Percentiles rank a stretch among this genome's conserved stretches.
Conservation (phyloP, 306 rosid species). For the Lithocarpus polystachyus region DNA sequence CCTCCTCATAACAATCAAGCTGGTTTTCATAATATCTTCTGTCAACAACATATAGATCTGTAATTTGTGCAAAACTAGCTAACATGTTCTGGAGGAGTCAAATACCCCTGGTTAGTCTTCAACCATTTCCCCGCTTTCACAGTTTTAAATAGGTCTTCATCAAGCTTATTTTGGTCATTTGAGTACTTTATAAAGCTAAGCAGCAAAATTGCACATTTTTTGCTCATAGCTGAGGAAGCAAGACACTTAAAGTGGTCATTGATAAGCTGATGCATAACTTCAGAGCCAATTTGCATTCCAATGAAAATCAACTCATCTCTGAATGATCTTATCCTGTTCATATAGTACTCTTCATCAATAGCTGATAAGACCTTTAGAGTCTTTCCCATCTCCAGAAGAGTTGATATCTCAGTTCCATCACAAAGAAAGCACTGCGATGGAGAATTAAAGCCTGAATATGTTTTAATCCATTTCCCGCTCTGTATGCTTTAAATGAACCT, state of each 20-base stretch:
- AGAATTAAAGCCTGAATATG: too few species aligned
- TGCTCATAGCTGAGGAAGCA: constrained; percentile 12
- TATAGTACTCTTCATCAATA: too few species aligned
- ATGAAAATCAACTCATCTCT: constrained; percentile 21
- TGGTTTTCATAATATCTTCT: constrained; percentile 8
- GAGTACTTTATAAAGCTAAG: constrained; percentile 13
- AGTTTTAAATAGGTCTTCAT: constrained; percentile 4
- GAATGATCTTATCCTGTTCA: too few species aligned
- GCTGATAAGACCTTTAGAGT: too few species aligned
- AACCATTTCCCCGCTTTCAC: constrained; percentile 18
- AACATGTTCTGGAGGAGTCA: constrained; percentile 5
- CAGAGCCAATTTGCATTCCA: constrained; percentile 1
- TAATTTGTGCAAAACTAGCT: neutral
- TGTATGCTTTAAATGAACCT: too few species aligned
- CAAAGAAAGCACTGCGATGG: too few species aligned
- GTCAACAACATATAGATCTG: constrained; percentile 10
- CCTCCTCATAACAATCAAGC: constrained; percentile 1
- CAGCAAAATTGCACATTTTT: constrained; percentile 5
- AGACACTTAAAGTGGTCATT: neutral
- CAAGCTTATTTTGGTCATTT: neutral
- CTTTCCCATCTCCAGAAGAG: too few species aligned
- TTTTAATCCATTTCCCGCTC: too few species aligned
- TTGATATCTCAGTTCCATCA: too few species aligned
- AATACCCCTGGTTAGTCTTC: constrained; percentile 16
- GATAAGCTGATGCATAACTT: constrained; percentile 10